phyloP scores from a whole-genome alignment of 306 rosid genomes.

The Castanospermum australe region DNA sequence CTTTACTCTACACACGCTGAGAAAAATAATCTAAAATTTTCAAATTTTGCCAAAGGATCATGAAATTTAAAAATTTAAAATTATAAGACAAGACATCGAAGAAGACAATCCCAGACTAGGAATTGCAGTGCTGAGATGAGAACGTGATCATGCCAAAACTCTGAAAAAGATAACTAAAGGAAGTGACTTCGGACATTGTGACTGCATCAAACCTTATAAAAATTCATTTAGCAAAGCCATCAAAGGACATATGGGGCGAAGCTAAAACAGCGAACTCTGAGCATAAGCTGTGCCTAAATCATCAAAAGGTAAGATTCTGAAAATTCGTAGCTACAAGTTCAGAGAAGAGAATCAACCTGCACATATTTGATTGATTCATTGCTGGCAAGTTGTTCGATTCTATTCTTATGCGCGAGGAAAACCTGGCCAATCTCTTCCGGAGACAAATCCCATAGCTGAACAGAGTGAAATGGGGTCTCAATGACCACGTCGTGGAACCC shows the following conservation, averaged over 20 bases:
- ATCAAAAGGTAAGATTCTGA: not conserved
- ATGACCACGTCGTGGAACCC: slow-evolving; percentile 81
- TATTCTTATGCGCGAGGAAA: slow-evolving; percentile 40
- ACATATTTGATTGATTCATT: slow-evolving; percentile 56
- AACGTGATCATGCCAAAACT: not conserved
- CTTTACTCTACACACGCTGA: not conserved
- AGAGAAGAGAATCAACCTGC: slow-evolving; percentile 45
- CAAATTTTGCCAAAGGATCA: not conserved
- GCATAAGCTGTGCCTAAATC: not conserved
- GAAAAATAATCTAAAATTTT: no score
- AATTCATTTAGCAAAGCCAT: no score
- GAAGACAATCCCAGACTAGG: not conserved
- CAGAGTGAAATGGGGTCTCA: slow-evolving; percentile 68
- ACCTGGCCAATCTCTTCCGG: slow-evolving; percentile 43
- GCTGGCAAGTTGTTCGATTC: slow-evolving; percentile 46
- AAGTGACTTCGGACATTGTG: not conserved
- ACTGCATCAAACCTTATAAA: not conserved
- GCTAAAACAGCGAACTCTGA: not conserved
- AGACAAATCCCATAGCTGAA: slow-evolving; percentile 53
- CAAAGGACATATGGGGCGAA: not conserved
- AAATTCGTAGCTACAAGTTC: not conserved
- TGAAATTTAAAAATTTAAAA: not conserved
- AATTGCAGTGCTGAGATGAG: no score
- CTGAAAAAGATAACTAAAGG: not conserved
- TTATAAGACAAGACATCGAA: not conserved